Evolutionary conservation across 2,329 filamentous ascomycete genomes (phyloP).

Genomic region (Scytalidium sp.): DNA sequence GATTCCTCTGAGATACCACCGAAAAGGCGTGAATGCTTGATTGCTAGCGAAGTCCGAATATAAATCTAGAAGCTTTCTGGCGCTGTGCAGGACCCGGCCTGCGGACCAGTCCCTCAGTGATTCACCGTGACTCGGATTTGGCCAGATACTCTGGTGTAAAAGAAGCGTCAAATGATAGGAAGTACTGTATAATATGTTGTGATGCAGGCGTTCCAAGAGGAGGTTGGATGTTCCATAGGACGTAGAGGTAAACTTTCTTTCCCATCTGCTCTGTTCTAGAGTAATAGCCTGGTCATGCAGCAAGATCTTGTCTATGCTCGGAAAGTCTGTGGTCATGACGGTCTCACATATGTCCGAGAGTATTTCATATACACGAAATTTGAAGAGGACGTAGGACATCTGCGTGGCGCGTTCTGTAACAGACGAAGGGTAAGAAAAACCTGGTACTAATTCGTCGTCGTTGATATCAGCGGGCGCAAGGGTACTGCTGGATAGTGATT

Average conservation of each 20-base stretch:
- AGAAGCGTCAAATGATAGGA: constrained; percentile 12
- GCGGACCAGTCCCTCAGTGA: no score
- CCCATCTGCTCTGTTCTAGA: not conserved
- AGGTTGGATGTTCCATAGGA: constrained; percentile 44
- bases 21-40: no score
- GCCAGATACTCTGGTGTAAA: no score
- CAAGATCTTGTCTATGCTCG: not conserved
- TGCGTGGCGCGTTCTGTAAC: constrained; percentile 6
- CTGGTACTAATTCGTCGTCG: no score
- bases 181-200: not conserved
- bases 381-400: constrained; percentile 12
- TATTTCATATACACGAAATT: constrained; percentile 11
- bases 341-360: constrained; percentile 4
- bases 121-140: no score
- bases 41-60: no score
- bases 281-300: not conserved
- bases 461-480: constrained; percentile 9
- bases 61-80: not conserved
- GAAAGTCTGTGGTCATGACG: not conserved
- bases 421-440: no score
- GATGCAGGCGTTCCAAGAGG: no score
- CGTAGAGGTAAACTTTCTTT: constrained; percentile 35
- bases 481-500: no score
- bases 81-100: not conserved
- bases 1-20: constrained; percentile 12